Conservation (phyloP, 352 stramenopile genomes). For the Pythium oligandrum region DNA sequence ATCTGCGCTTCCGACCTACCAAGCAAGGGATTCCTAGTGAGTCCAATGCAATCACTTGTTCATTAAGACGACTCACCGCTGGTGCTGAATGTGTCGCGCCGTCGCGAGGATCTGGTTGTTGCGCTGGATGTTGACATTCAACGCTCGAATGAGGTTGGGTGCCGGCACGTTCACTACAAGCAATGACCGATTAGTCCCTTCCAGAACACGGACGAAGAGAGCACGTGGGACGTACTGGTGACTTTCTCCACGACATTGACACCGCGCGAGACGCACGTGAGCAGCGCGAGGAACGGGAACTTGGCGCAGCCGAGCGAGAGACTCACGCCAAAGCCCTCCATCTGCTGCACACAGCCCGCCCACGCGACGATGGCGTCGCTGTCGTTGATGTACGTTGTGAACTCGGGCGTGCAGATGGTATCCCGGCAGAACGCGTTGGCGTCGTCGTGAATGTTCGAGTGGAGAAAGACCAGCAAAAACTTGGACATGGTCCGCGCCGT, state of each 20-base stretch:
- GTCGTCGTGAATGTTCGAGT: conserved; percentile 83
- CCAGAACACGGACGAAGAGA: too few relatives aligned
- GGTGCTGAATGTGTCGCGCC: conserved; percentile 62
- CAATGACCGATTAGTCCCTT: neutral
- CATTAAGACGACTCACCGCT: conserved; percentile 23
- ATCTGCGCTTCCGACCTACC: conserved; percentile 72
- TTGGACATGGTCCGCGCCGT: conserved; percentile 75
- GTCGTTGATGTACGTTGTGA: conserved; percentile 72
- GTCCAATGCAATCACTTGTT: neutral
- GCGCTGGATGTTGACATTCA: conserved; percentile 53
- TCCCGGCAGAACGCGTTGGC: conserved; percentile 69
- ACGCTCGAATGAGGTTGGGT: conserved; percentile 48
- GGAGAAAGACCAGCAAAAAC: conserved; percentile 80
- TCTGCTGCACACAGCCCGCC: conserved; percentile 75
- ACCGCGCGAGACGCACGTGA: conserved; percentile 72
- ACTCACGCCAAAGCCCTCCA: conserved; percentile 75
- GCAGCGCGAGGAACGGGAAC: conserved; percentile 75
- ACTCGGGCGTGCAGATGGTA: conserved; percentile 61
- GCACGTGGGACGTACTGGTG: conserved; percentile 29
- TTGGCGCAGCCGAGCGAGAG: conserved; percentile 78
- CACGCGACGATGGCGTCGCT: conserved; percentile 81
- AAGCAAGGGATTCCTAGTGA: neutral
- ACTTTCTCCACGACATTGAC: conserved; percentile 86
- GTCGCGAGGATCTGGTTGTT: conserved; percentile 76
- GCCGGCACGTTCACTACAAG: conserved; percentile 52